phyloP scores from a whole-genome alignment of 2,329 filamentous ascomycete genomes.

The Monilinia fructicola region DNA sequence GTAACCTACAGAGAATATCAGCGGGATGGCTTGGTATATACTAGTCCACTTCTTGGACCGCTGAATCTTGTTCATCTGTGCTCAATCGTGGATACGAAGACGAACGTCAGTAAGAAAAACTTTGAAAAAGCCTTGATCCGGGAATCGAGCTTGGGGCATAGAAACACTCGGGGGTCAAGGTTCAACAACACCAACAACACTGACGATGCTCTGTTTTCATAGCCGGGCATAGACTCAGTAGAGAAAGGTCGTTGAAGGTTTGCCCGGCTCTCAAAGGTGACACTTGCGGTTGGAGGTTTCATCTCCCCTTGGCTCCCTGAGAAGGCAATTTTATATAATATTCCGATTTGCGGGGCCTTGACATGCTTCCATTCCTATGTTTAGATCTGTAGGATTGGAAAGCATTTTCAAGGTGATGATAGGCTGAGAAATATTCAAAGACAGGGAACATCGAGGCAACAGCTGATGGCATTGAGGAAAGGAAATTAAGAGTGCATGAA shows the following conservation, averaged over 20 bases:
- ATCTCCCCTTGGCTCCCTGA: constrained; percentile 9
- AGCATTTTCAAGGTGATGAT: background rate
- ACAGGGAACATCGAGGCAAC: constrained; percentile 2
- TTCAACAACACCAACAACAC: background rate
- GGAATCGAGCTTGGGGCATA: background rate
- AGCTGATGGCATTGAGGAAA: constrained; percentile 12
- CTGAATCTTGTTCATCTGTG: constrained; percentile 8
- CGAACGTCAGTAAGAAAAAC: background rate
- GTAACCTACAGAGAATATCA: background rate
- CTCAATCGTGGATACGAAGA: constrained; percentile 9
- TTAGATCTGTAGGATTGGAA: constrained; percentile 11
- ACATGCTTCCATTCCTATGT: constrained; percentile 9
- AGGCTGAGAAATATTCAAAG: background rate
- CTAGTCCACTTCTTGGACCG: background rate
- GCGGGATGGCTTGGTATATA: constrained; percentile 8
- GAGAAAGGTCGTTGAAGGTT: background rate
- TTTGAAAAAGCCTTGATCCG: background rate
- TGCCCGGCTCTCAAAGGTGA: constrained; percentile 7
- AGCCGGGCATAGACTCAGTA: background rate
- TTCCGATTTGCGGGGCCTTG: constrained; percentile 11
- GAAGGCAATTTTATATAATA: constrained; percentile 1
- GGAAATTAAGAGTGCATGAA: constrained; percentile 21
- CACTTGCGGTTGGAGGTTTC: constrained; percentile 10
- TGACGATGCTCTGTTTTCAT: background rate
- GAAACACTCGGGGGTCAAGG: background rate